These are phyloP conservation scores for Calonectria hawksworthii DNA, from an alignment of 2,329 filamentous ascomycete genomes.

Conservation along the genomic window DNA sequence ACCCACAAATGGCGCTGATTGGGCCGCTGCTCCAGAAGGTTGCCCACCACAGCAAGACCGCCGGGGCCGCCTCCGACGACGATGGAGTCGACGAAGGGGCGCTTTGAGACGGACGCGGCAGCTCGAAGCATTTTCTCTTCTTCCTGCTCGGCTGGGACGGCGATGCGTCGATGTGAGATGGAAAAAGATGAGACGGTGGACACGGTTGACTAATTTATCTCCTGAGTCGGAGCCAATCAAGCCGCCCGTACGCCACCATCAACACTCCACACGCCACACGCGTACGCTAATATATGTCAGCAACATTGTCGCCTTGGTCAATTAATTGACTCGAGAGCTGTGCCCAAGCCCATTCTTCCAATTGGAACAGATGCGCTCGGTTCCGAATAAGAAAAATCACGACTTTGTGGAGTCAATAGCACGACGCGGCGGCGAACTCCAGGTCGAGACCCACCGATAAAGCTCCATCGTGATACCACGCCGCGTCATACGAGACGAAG, in stretches of 20 bases:
- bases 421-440: background rate
- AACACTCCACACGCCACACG: background rate
- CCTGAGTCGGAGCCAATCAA: background rate
- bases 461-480: background rate
- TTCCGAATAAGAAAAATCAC: background rate
- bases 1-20: slow-evolving; percentile 69
- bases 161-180: background rate
- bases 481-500: background rate
- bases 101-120: background rate
- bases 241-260: background rate
- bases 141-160: background rate
- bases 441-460: background rate
- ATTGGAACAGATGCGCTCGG: background rate
- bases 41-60: slow-evolving; percentile 72
- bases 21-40: slow-evolving; percentile 65
- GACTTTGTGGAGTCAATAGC: background rate
- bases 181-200: background rate
- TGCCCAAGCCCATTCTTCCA: background rate
- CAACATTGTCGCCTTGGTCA: background rate
- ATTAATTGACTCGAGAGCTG: background rate
- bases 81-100: slow-evolving; percentile 52
- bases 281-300: background rate
- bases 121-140: background rate
- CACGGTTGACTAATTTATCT: slow-evolving; percentile 3
- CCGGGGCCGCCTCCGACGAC: slow-evolving; percentile 38